A percentile compares a stretch with the other conserved stretches of the same genome.
Conservation (phyloP, 371 early-diverging fungal species). For the Batrachochytrium dendrobatidis region DNA sequence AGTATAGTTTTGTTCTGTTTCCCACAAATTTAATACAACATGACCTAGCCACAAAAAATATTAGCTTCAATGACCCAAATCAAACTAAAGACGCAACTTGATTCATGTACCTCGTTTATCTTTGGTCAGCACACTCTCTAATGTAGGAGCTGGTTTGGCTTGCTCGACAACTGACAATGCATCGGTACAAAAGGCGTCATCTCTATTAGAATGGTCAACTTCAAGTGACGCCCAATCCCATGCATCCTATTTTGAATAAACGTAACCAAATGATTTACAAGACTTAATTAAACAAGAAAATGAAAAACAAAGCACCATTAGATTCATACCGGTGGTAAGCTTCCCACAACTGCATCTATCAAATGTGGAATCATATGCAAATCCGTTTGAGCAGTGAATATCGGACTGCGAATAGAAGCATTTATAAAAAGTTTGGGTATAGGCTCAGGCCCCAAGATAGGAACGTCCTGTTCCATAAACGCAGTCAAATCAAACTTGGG, state of each 20-base stretch:
- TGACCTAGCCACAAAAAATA: conserved; percentile 13
- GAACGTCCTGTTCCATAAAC: no score
- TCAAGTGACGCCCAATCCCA: conserved; percentile 29
- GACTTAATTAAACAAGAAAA: not conserved
- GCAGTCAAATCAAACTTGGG: no score
- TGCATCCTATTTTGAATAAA: conserved; percentile 24
- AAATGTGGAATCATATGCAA: conserved; percentile 28
- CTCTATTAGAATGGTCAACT: conserved; percentile 9
- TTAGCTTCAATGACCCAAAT: no score
- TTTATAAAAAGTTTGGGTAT: not conserved
- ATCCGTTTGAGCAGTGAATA: conserved; percentile 30
- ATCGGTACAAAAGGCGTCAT: no score
- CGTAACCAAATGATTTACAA: not conserved
- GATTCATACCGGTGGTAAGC: conserved; percentile 19
- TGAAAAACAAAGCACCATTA: not conserved
- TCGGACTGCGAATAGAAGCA: conserved; percentile 21
- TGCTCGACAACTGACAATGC: conserved; percentile 10
- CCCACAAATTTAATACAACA: conserved; percentile 30
- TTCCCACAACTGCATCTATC: conserved; percentile 36
- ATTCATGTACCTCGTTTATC: conserved; percentile 9
- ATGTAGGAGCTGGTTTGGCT: conserved; percentile 8
- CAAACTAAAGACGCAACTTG: not conserved
- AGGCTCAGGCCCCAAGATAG: no score
- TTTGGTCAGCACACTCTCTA: conserved; percentile 14
- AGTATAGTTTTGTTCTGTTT: conserved; percentile 36